Base-by-base conservation (phyloP, 1,139 yeast species). In the Yarrowia galli region DNA sequence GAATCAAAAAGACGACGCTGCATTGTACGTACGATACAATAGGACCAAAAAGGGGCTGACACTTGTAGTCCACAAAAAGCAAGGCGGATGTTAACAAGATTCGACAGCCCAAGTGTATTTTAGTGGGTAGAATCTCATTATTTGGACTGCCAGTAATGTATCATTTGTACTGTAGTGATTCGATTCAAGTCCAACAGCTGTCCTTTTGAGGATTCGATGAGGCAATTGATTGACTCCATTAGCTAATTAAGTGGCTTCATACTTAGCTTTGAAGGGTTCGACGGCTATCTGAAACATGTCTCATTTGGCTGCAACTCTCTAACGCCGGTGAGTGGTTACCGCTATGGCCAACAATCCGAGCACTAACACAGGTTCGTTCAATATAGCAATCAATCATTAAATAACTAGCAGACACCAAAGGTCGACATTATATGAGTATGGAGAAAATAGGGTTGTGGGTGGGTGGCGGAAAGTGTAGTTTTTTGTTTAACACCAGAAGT, bases 401-500 rank as follows among this genome's bases (percentile, higher is more conserved):
- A 25, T 45, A 46, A 25, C 36, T 46, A 25, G 35, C 36, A n/a
- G 53, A 23, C 53, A 16, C 53, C 35, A 25, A 46, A 9, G 43
- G 53, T 22, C 32, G 16, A 46, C 53, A 49, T 49, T 49, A 49
- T 32, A 18, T 49, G 56, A 49, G n/a, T 43, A 43, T 43, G 22
- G 25, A 16, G n/a, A 25, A 46, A 25, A 46, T 40, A 20, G 8
- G 18, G 20, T 18, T 15, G 51, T 25, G 6, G 28, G n/a, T n/a
- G n/a, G n/a, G n/a, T n/a, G 28, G 7, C 3, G 6, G 7, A 25
- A 25, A 10, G 32, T 28, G 51, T 15, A 5, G 6, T 4, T 22
- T 15, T 16, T 22, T 6, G 18, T 13, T n/a, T 53, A 54, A 74
- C 86, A 83, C 81, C 83, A 81, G 76, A 81, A 79, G 69, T 74